These are phyloP conservation scores for Orobanche coerulescens DNA, from an alignment of 257 asterid species.

Conservation along the genomic window DNA sequence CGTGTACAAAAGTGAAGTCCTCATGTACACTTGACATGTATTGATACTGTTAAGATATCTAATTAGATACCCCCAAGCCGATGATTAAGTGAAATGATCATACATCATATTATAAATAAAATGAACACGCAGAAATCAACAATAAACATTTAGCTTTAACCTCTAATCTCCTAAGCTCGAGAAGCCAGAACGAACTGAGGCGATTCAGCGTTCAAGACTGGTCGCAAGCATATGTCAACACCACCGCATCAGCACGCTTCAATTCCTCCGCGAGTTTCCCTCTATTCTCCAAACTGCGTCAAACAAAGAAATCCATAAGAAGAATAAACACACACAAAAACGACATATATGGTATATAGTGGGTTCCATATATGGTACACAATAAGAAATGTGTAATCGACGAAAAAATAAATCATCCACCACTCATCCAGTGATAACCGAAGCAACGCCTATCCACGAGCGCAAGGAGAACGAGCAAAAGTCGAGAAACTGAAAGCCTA, in stretches of 20 bases:
- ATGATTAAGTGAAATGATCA: slow-evolving; percentile 1
- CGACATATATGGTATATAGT: too few species aligned
- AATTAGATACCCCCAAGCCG: neutral
- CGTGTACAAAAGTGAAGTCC: too few species aligned
- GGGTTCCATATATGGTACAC: too few species aligned
- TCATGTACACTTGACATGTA: too few species aligned
- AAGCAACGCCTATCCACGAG: too few species aligned
- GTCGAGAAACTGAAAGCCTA: too few species aligned
- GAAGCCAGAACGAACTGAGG: slow-evolving; percentile 87
- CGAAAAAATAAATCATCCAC: too few species aligned
- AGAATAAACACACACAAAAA: slow-evolving; percentile 1
- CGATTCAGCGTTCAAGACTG: slow-evolving; percentile 82
- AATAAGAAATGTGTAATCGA: too few species aligned
- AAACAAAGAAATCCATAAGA: slow-evolving; percentile 18
- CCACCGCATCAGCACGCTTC: slow-evolving; percentile 95
- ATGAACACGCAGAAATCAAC: neutral
- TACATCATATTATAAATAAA: neutral
- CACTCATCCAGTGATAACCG: too few species aligned
- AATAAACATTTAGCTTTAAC: slow-evolving; percentile 29
- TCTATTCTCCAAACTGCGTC: slow-evolving; percentile 76
- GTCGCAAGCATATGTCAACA: slow-evolving; percentile 96
- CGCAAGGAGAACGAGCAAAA: too few species aligned
- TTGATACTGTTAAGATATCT: neutral
- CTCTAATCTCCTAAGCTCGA: slow-evolving; percentile 88
- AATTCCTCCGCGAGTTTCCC: slow-evolving; percentile 88